These are phyloP conservation scores for Geotrichum aggregatum DNA, from an alignment of 1,139 yeast genomes.

Conservation along the genomic window DNA sequence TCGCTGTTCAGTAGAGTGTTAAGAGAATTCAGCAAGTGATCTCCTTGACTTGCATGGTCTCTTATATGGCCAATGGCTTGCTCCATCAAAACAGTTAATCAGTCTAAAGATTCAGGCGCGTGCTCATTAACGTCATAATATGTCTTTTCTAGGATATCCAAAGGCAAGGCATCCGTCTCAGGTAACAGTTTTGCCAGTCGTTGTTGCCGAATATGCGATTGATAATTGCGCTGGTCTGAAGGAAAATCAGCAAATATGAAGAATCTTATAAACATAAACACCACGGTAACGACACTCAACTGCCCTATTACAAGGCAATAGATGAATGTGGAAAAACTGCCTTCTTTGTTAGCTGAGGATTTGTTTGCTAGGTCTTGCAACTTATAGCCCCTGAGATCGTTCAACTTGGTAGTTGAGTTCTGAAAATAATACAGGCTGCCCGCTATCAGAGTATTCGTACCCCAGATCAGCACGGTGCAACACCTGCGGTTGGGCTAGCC, in stretches of 20 bases:
- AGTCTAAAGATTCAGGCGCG: slow-evolving; percentile 84
- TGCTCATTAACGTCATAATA: slow-evolving; percentile 88
- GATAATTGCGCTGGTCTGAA: slow-evolving; percentile 33
- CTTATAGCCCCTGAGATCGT: slow-evolving; percentile 11
- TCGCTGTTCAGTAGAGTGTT: slow-evolving; percentile 51
- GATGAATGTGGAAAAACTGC: slow-evolving; percentile 32
- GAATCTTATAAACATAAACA: slow-evolving; percentile 73
- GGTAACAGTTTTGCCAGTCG: slow-evolving; percentile 34
- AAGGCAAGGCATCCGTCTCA: slow-evolving; percentile 34
- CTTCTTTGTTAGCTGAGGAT: not conserved
- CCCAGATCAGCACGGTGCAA: not conserved
- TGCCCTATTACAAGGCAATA: slow-evolving; percentile 57
- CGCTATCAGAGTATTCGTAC: not conserved
- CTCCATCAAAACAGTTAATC: slow-evolving; percentile 93
- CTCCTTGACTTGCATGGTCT: slow-evolving; percentile 76
- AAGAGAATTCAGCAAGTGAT: slow-evolving; percentile 76
- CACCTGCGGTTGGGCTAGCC: no score
- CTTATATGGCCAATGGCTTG: slow-evolving; percentile 85
- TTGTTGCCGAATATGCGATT: slow-evolving; percentile 30
- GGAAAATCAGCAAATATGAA: slow-evolving; percentile 79
- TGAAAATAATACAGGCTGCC: not conserved
- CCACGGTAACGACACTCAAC: slow-evolving; percentile 69
- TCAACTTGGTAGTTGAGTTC: not conserved
- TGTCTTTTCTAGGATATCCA: slow-evolving; percentile 74
- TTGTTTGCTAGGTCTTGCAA: not conserved